Percentiles rank a stretch among this genome's conserved stretches.
Evolutionary conservation across 371 early-diverging fungal species (phyloP).

Genomic region (Apophysomyces trapeziformis): DNA sequence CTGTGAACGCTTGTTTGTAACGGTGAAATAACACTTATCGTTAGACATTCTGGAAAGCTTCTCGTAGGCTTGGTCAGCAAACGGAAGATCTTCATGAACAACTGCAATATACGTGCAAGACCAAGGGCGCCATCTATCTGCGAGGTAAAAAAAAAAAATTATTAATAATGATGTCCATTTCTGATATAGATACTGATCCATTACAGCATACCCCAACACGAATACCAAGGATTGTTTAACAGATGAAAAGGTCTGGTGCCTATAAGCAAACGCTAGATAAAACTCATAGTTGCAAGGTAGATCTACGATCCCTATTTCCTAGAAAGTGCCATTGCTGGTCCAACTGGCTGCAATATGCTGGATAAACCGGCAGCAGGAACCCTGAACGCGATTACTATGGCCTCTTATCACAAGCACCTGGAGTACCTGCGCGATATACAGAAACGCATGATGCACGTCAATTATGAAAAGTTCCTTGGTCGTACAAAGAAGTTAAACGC

Average conservation of each 20-base stretch:
- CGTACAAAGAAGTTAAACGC: conserved; percentile 13
- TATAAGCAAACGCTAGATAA: conserved; percentile 1
- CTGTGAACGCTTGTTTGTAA: background rate
- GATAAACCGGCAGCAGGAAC: conserved; percentile 28
- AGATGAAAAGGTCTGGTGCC: conserved; percentile 14
- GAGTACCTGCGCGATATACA: conserved; percentile 35
- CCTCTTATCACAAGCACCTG: conserved; percentile 28
- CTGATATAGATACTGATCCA: too few species aligned
- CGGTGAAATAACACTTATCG: too few species aligned
- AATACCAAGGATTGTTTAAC: background rate
- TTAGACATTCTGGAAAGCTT: conserved; percentile 37
- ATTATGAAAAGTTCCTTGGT: conserved; percentile 39
- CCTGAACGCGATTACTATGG: conserved; percentile 26
- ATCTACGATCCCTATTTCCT: background rate
- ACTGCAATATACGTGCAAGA: conserved; percentile 26
- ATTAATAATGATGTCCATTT: background rate
- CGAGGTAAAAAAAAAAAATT: conserved; percentile 4
- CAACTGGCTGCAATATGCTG: conserved; percentile 32
- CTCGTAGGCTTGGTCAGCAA: conserved; percentile 16
- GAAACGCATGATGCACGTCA: conserved; percentile 34
- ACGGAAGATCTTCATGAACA: conserved; percentile 14
- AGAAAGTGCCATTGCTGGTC: conserved; percentile 18
- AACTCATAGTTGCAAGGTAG: background rate
- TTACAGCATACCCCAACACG: conserved; percentile 17
- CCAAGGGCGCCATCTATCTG: conserved; percentile 25